Evolutionary conservation across 1,284 basidiomycete species (phyloP).

Genomic region (Ustilago shanxiensis): DNA sequence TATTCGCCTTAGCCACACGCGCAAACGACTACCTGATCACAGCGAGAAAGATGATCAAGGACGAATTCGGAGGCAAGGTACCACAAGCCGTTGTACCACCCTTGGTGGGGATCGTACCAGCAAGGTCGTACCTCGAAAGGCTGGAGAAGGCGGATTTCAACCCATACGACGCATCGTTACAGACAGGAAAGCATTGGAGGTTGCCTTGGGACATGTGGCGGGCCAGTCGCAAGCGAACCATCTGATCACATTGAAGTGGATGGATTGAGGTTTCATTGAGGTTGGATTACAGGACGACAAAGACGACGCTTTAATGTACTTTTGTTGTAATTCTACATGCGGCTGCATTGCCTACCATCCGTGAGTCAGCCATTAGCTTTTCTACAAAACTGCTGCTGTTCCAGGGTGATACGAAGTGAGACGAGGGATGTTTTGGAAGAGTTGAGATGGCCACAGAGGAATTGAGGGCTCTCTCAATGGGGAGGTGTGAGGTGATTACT

Average conservation of each 20-base stretch:
- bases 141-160: conserved; percentile 86
- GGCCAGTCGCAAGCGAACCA: conserved; percentile 72
- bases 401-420: background rate
- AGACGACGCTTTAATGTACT: background rate
- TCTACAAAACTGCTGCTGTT: background rate
- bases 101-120: conserved; percentile 82
- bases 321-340: conserved; percentile 21
- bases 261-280: no score
- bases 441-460: background rate
- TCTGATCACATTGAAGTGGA: conserved; percentile 54
- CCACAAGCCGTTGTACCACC: conserved; percentile 80
- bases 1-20: conserved; percentile 87
- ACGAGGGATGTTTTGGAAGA: background rate
- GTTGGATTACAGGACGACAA: background rate
- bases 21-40: conserved; percentile 92
- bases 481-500: conserved; percentile 7
- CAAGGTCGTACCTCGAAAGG: conserved; percentile 79
- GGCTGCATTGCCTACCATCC: background rate
- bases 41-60: conserved; percentile 81
- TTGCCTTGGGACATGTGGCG: conserved; percentile 88
- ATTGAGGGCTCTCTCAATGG: background rate
- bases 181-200: conserved; percentile 81
- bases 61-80: conserved; percentile 75
- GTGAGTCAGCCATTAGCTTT: background rate
- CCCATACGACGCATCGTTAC: conserved; percentile 80